phyloP scores from a whole-genome alignment of 371 early-diverging fungal species.

The Rhizopus microsporus region DNA sequence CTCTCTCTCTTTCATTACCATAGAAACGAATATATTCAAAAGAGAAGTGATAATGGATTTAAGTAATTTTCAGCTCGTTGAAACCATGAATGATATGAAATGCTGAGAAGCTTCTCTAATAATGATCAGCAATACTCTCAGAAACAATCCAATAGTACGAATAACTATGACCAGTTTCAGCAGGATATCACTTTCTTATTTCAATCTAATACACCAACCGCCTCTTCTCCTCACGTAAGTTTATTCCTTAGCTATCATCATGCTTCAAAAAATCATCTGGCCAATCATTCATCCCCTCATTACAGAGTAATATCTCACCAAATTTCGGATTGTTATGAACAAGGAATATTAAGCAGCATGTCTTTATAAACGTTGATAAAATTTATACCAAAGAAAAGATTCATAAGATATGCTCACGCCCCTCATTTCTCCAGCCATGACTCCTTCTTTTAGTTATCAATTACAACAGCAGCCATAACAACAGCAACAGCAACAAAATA shows the following conservation, averaged over 20 bases:
- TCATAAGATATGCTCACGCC: slow-evolving; percentile 54
- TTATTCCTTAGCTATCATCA: slow-evolving; percentile 11
- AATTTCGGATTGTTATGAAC: background rate
- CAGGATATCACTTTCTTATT: slow-evolving; percentile 21
- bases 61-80: slow-evolving; percentile 23
- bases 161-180: slow-evolving; percentile 14
- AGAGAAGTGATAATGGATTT: slow-evolving; percentile 18
- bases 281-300: slow-evolving; percentile 7
- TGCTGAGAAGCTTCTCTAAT: slow-evolving; percentile 21
- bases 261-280: background rate
- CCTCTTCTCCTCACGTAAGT: slow-evolving; percentile 4
- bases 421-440: slow-evolving; percentile 67
- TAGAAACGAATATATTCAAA: too few relatives aligned
- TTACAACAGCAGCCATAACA: slow-evolving; percentile 27
- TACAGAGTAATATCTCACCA: slow-evolving; percentile 1
- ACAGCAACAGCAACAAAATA: background rate
- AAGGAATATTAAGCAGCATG: background rate
- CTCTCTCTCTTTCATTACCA: background rate
- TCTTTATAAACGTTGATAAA: background rate
- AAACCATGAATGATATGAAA: slow-evolving; percentile 28
- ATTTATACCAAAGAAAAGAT: background rate
- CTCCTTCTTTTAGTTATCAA: slow-evolving; percentile 48
- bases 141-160: background rate
- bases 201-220: slow-evolving; percentile 3
- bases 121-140: slow-evolving; percentile 1